Evolutionary conservation across 2,329 filamentous ascomycete genomes (phyloP), one percentile per base, ranked within the genome.

Genomic region (Aspergillus piperis): DNA sequence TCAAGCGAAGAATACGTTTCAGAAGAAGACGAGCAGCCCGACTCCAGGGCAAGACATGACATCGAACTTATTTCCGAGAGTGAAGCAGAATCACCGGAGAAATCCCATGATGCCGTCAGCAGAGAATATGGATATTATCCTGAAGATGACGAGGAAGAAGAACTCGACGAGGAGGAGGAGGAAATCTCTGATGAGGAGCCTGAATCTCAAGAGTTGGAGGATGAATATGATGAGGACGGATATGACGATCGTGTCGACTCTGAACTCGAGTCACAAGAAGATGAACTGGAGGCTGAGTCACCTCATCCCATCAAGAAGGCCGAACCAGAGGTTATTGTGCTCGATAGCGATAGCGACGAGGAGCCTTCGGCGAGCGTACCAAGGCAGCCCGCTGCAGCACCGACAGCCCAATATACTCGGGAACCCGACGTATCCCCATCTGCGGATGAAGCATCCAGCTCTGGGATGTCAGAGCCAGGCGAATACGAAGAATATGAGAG

Each of bases 331-430:
- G 61, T 79, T 39, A 78, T 79, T 54, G 73, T 78, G 25, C 48
- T 79, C 13, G 77, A 78, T 58, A 78, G 76, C 59, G 77, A 78
- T 58, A 78, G 75, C 57, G 75, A 78, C 30, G 73, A 77, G 54
- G 77, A 78, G 54, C 64, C 65, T 47, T 53, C 59, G 10, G 15
- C 59, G 48, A 42, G 30, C 42, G 21, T 41, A 25, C 62, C 52
- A 19, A 17, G 23, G 25, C 50, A 47, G 13, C n/a, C 49, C 10
- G 17, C 36, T 11, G 15, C 39, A 11, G 36, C 21, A 42, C 7
- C 23, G 2, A 8, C 3, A 38, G 36, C 8, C 19, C 15, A 10
- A 10, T 21, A 15, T 23, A 7, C 17, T 17, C 44, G 15, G 17
- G 49, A 62, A 17, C n/a, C 44, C 10, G 55, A 58, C 39, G 48